Percentiles rank a stretch among this genome's conserved stretches.
Conservation (phyloP, 177 flowering plant genomes). For the Tripterygium wilfordii region DNA sequence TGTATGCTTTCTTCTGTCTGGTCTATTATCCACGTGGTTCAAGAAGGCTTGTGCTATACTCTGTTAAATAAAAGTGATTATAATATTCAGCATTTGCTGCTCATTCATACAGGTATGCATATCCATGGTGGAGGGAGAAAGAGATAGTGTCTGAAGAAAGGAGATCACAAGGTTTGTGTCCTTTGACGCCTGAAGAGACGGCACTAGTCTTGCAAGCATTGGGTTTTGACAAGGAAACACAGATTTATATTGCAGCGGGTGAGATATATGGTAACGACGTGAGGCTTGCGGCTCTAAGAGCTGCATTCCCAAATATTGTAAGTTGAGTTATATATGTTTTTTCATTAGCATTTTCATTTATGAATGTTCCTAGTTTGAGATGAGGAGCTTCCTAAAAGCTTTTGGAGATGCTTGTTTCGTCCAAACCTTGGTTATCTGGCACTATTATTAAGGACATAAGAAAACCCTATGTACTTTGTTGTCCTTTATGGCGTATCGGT, state of each 20-base stretch:
- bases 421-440: too few species aligned
- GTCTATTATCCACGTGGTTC: too few species aligned
- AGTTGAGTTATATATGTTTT: too few species aligned
- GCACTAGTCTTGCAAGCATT: slow-evolving; percentile 69
- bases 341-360: too few species aligned
- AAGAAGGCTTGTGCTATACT: too few species aligned
- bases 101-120: slow-evolving; percentile 65
- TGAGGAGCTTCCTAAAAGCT: too few species aligned
- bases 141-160: slow-evolving; percentile 79
- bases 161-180: slow-evolving; percentile 84
- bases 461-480: too few species aligned
- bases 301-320: slow-evolving; percentile 74
- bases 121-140: slow-evolving; percentile 98
- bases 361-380: not conserved
- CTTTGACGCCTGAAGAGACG: slow-evolving; percentile 93
- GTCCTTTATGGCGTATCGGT: too few species aligned
- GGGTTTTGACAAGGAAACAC: slow-evolving; percentile 60
- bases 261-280: slow-evolving; percentile 86
- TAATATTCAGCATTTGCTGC: not conserved
- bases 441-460: too few species aligned
- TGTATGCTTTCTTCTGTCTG: too few species aligned
- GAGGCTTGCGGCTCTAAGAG: slow-evolving; percentile 68
- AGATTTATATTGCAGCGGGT: slow-evolving; percentile 92
- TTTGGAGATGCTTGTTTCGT: too few species aligned
- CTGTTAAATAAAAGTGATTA: too few species aligned